phyloP scores from a whole-genome alignment of 176 grass and related monocot genomes.

The Aegilops speltoides region DNA sequence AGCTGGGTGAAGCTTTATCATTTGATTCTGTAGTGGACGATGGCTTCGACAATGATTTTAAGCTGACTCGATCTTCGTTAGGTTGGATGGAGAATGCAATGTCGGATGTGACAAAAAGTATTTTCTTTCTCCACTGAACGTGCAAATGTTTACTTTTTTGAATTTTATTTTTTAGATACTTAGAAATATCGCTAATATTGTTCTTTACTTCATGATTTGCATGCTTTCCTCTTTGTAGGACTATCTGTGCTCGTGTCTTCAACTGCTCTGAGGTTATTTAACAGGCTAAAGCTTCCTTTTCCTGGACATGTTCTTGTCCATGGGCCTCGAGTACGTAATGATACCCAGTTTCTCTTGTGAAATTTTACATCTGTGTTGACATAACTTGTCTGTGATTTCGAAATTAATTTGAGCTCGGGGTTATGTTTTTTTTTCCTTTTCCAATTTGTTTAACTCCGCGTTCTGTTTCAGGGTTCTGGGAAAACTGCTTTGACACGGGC shows the following conservation, averaged over 20 bases:
- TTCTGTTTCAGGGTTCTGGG: slow-evolving; percentile 77
- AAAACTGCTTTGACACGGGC: slow-evolving; percentile 88
- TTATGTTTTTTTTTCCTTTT: background rate
- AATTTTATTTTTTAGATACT: background rate
- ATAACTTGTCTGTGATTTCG: slow-evolving; percentile 13
- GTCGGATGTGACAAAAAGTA: slow-evolving; percentile 82
- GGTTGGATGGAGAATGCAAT: slow-evolving; percentile 87
- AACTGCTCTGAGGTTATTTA: slow-evolving; percentile 59
- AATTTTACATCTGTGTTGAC: slow-evolving; percentile 16
- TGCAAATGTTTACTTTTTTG: background rate
- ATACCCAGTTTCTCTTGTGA: slow-evolving; percentile 27
- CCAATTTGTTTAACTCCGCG: slow-evolving; percentile 5
- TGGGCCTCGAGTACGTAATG: slow-evolving; percentile 82
- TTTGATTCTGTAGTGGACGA: slow-evolving; percentile 49
- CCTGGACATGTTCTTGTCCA: slow-evolving; percentile 87
- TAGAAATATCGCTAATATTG: background rate
- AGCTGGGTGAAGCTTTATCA: slow-evolving; percentile 67
- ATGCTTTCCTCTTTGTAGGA: slow-evolving; percentile 57
- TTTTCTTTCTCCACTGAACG: slow-evolving; percentile 15
- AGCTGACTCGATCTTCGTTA: slow-evolving; percentile 65
- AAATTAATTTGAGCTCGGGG: slow-evolving; percentile 8
- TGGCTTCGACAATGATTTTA: slow-evolving; percentile 44
- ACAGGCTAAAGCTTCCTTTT: slow-evolving; percentile 53
- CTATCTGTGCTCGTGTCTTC: slow-evolving; percentile 70
- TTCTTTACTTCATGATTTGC: slow-evolving; percentile 6